Evolutionary conservation across 495 filamentous ascomycete species (phyloP).

Genomic region (Aspergillus kassunensis): DNA sequence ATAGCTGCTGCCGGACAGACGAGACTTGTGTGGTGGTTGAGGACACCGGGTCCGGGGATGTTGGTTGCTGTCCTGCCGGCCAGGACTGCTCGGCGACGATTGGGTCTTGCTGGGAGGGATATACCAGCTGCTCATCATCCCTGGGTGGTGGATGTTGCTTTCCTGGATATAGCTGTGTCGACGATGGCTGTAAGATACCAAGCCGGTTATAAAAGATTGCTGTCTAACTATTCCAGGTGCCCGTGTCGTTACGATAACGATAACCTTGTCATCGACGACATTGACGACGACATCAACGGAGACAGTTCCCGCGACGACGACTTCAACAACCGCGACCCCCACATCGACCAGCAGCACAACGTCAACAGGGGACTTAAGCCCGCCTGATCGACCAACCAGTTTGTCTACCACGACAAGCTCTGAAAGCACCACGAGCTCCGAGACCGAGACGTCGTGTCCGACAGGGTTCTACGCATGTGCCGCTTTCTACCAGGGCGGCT

Average conservation of each 20-base stretch:
- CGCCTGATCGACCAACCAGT: conserved; percentile 49
- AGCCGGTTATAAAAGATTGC: neutral
- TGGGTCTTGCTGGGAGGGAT: conserved; percentile 56
- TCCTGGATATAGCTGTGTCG: conserved; percentile 71
- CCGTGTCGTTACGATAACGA: conserved; percentile 42
- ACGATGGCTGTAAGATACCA: conserved; percentile 67
- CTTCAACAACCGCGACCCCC: conserved; percentile 24
- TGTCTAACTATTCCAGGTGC: conserved; percentile 31
- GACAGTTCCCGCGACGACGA: conserved; percentile 30
- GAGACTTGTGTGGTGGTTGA: conserved; percentile 67
- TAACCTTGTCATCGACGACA: conserved; percentile 43
- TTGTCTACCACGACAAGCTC: conserved; percentile 31
- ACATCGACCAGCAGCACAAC: conserved; percentile 6
- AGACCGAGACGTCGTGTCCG: conserved; percentile 54
- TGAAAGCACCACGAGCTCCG: conserved; percentile 25
- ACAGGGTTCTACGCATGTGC: conserved; percentile 73
- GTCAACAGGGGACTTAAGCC: conserved; percentile 29
- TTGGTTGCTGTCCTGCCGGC: conserved; percentile 82
- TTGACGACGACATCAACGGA: conserved; percentile 38
- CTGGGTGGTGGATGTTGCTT: conserved; percentile 88
- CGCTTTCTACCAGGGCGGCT: conserved; percentile 64
- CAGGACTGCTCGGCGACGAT: conserved; percentile 64
- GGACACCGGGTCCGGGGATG: conserved; percentile 69
- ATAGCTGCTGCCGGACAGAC: conserved; percentile 69
- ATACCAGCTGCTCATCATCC: conserved; percentile 62